Evolutionary conservation across 148 eudicot genomes (phyloP).

Genomic region (Amaranthus palmeri): DNA sequence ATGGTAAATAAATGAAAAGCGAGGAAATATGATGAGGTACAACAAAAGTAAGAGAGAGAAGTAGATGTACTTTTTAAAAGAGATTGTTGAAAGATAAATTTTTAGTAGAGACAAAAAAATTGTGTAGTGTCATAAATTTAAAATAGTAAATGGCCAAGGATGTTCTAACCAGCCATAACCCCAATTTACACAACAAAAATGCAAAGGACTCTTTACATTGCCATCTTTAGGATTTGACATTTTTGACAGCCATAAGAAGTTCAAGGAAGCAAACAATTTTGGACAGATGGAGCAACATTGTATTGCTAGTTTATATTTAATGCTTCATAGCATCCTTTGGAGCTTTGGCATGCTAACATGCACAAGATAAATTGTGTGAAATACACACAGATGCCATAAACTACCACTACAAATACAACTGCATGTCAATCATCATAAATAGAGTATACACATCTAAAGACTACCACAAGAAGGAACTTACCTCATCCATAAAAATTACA

Average conservation of each 20-base stretch:
- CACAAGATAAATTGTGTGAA: background rate
- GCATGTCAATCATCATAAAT: background rate
- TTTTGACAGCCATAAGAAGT: background rate
- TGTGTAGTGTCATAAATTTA: no score
- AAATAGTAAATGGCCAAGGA: no score
- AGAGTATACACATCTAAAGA: background rate
- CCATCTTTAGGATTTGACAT: background rate
- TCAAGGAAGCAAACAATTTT: background rate
- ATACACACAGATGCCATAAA: background rate
- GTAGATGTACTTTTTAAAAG: no score
- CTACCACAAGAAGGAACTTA: conserved; percentile 22
- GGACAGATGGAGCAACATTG: background rate
- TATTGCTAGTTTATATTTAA: background rate
- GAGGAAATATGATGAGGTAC: no score
- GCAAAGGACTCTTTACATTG: background rate
- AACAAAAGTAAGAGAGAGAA: no score
- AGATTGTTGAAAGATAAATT: no score
- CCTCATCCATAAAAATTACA: conserved; percentile 97
- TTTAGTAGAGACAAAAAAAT: no score
- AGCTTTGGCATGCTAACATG: background rate
- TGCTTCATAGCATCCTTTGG: background rate
- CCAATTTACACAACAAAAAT: background rate
- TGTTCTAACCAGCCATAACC: background rate
- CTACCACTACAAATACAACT: background rate
- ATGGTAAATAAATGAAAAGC: no score